Base-by-base conservation (phyloP, 169 alveolate genomes). In the Plasmodium gaboni region DNA sequence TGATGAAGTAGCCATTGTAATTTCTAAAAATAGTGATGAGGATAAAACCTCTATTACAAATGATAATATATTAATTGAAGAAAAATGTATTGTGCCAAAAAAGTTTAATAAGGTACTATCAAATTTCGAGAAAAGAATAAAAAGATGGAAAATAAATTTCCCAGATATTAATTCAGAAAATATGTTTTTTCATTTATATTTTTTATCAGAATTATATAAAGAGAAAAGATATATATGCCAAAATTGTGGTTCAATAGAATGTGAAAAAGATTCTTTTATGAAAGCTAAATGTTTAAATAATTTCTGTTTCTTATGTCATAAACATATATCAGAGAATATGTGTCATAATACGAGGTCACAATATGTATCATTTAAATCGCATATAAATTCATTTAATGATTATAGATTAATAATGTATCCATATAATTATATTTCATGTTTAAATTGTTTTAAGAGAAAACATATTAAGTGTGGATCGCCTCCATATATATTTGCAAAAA, bases 391-490 rank as follows among this genome's bases (percentile, higher is more conserved):
- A 46, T 22, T 83, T 38, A 55, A 17, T 24, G 65, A 53, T 12
- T 44, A 26, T 57, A 83, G 22, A 46, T 3, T 38, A 46, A 32
- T 83, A 8, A 42, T 55, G 0, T 44, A 38, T 83, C 85, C 91
- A 17, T 55, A 55, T 19, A 69, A 17, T 19, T 22, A 59, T 55
- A 50, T 70, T 8, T 19, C 91, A 1, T 83, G 91, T 71, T 83
- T 83, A 38, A 70, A 57, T 10, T 83, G 91, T 57, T 32, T 83
- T 9, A 64, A 71, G 8, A 69, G 57, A 38, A 68, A 68, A 15
- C 91, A 83, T 70, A 19, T 32, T 15, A 83, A 55, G 57, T 83
- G 91, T 83, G 91, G 91, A 55, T 68, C 12, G 7, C 91, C 91
- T 53, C 91, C 91, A 28, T 69, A 68, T 32, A 24, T 68, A 42